A percentile compares a stretch with the other conserved stretches of the same genome.
These are phyloP conservation scores for Beauveria brongniartii DNA, from an alignment of 2,329 filamentous ascomycete species.

Conservation along the genomic window DNA sequence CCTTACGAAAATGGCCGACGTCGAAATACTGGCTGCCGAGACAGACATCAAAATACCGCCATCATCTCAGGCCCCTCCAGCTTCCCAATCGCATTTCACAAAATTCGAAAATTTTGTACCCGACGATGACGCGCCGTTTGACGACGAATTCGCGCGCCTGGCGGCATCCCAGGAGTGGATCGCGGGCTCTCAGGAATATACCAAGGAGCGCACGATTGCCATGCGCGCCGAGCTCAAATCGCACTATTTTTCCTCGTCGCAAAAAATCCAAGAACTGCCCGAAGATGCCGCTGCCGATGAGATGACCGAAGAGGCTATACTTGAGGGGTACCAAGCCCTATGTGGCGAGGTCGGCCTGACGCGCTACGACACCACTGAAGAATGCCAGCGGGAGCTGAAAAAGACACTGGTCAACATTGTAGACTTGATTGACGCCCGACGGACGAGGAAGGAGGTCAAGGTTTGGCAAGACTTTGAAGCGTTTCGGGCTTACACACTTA, in stretches of 20 bases:
- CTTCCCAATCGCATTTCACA: slow-evolving; percentile 25
- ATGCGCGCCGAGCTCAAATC: slow-evolving; percentile 21
- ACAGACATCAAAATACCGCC: slow-evolving; percentile 2
- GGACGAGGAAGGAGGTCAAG: slow-evolving; percentile 17
- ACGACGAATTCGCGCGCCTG: slow-evolving; percentile 24
- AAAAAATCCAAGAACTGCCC: neutral
- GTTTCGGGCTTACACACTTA: slow-evolving; percentile 20
- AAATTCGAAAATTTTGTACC: slow-evolving; percentile 23
- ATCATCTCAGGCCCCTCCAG: slow-evolving; percentile 14
- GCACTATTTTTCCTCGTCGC: slow-evolving; percentile 22
- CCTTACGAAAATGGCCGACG: neutral
- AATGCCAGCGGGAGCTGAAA: slow-evolving; percentile 20
- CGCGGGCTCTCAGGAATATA: slow-evolving; percentile 21
- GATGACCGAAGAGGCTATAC: slow-evolving; percentile 12
- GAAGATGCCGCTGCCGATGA: neutral
- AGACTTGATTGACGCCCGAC: slow-evolving; percentile 23
- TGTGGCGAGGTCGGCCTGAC: slow-evolving; percentile 22
- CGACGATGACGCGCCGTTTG: slow-evolving; percentile 21
- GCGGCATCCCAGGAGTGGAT: slow-evolving; percentile 24
- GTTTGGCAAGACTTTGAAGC: slow-evolving; percentile 21
- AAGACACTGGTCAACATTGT: slow-evolving; percentile 24
- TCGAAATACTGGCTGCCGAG: neutral
- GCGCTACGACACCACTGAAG: slow-evolving; percentile 11
- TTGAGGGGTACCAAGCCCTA: slow-evolving; percentile 20
- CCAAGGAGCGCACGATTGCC: slow-evolving; percentile 23